Base-by-base conservation (phyloP, 495 filamentous ascomycete species). In the Immersiella caudata region DNA sequence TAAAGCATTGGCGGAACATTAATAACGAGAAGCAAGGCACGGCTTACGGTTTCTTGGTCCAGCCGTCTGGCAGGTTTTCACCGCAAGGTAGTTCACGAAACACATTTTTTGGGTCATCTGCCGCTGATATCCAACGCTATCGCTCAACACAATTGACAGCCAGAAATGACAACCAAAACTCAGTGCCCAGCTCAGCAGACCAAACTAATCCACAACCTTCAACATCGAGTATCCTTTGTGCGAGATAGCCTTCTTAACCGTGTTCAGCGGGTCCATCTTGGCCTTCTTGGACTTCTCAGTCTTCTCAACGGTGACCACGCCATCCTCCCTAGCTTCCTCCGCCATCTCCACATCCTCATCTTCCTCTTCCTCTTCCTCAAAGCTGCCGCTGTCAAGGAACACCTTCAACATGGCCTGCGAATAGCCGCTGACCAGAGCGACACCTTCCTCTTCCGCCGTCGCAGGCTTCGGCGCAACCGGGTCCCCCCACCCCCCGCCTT, bases 391-490 rank as follows among this genome's bases (percentile, higher is more conserved):
- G 9, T 80, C 80, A 25, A 85, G 60, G 58, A 85, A 84, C 26
- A 80, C 74, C 79, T 84, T 84, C 70, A 84, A 56, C 79, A 79
- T 78, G 20, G 67, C 82, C 72, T 83, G 81, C 36, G 75, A 79
- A 67, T 83, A 83, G 0, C 82, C 82, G 64, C 74, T 78, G 50
- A 84, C 79, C 55, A 85, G 60, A 50, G 77, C 73, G 6, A 77
- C 77, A 4, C 77, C 79, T 27, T 46, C 14, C 36, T 79, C 65
- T 6, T 77, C 75, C 26, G 68, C 74, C 1, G 70, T 77, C 20
- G 78, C 77, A 16, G 80, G 82, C 67, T 83, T 84, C 21, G 78
- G 80, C 6, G 70, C 72, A n/a, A 51, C 65, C 14, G 62, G 35
- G 26, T 72, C 76, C 5, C 40, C 40, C 40, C 40, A 46, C 16